Percentiles rank a stretch among this genome's conserved stretches.
Evolutionary conservation across 495 filamentous ascomycete genomes (phyloP).

Genomic region (Echria macrotheca): DNA sequence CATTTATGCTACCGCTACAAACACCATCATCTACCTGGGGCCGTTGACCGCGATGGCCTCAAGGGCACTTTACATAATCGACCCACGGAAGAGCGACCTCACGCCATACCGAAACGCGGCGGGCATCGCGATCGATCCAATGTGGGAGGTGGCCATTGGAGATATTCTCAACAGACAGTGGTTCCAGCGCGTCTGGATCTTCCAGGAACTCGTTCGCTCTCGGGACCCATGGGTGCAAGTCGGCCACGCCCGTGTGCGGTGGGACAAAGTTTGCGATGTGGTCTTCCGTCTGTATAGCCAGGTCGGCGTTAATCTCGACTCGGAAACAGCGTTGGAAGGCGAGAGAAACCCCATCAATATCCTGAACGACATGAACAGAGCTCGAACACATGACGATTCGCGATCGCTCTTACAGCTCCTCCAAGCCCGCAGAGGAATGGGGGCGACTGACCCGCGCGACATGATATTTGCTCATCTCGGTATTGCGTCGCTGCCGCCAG

Average conservation of each 20-base stretch:
- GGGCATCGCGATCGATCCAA: background rate
- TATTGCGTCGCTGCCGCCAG: background rate
- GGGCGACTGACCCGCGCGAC: conserved; percentile 1
- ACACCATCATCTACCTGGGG: conserved; percentile 1
- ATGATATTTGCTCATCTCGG: background rate
- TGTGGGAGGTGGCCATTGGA: background rate
- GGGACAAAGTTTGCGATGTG: background rate
- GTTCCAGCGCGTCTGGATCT: conserved; percentile 1
- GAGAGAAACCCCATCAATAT: background rate
- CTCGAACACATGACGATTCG: background rate
- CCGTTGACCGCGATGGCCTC: background rate
- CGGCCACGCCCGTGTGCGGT: background rate
- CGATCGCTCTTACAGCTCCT: background rate
- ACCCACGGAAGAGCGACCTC: background rate
- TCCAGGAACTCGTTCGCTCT: conserved; percentile 4
- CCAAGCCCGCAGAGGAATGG: background rate
- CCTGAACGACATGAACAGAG: background rate
- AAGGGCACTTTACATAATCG: background rate
- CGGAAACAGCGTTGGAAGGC: background rate
- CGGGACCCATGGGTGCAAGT: background rate
- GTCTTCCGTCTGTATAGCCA: background rate
- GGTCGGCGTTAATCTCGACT: background rate
- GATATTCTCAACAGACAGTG: background rate
- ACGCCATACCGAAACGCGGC: background rate
- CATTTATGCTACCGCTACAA: background rate